phyloP scores from a whole-genome alignment of 495 filamentous ascomycete genomes.

The Talaromyces ruber region DNA sequence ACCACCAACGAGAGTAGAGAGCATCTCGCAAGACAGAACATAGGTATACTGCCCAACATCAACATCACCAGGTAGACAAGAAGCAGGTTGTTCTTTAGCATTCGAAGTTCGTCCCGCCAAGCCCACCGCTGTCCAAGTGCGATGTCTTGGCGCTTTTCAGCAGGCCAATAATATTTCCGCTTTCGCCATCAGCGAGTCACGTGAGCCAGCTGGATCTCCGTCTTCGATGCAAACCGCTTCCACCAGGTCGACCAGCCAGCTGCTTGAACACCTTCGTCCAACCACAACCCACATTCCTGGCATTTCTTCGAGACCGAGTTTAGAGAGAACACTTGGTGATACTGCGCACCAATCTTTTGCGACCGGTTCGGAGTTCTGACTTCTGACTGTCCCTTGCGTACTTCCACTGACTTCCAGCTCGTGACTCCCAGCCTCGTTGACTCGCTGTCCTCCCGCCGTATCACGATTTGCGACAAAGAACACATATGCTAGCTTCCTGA shows the following conservation, averaged over 20 bases:
- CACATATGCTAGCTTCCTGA: background rate
- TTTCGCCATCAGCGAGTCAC: slow-evolving; percentile 8
- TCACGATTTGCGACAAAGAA: background rate
- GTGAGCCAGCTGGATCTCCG: slow-evolving; percentile 15
- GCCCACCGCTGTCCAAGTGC: background rate
- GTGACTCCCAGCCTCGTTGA: background rate
- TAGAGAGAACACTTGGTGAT: background rate
- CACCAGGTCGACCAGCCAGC: slow-evolving; percentile 1
- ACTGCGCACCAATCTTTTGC: background rate
- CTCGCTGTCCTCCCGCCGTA: background rate
- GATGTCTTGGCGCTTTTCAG: background rate
- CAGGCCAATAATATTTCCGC: background rate
- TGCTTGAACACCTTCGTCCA: background rate
- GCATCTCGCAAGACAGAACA: background rate
- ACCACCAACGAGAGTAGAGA: background rate
- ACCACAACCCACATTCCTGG: background rate
- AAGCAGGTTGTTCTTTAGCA: background rate
- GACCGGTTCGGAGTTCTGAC: background rate
- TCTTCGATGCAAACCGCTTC: slow-evolving; percentile 36
- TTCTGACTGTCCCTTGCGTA: background rate
- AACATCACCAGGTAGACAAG: background rate
- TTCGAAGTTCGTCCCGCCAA: background rate
- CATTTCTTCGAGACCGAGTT: background rate
- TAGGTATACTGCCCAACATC: background rate
- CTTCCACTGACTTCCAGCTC: background rate